Evolutionary conservation across 2,329 filamentous ascomycete species (phyloP), one percentile per base, ranked within the genome.

Genomic region (Hypoxylon sp.): DNA sequence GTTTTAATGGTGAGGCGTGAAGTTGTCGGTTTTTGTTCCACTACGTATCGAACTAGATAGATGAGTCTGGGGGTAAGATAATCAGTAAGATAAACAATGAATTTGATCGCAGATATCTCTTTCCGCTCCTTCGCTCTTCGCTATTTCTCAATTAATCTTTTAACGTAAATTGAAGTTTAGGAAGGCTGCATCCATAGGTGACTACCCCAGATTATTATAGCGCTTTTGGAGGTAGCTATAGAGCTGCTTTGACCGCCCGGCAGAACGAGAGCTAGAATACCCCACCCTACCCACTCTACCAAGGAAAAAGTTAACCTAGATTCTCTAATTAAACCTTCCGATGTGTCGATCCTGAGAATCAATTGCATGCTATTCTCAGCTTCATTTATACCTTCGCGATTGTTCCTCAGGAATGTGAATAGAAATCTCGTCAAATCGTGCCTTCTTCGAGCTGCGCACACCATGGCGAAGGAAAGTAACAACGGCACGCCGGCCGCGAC

Each of bases 401-500:
- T 54, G 24, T 17, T 47, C 9, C 33, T 57, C 9, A 66, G 70
- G 71, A 55, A 76, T 73, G 74, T 75, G 42, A 76, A 57, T 35
- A 66, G 67, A 63, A 14, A 54, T 17, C 14, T 69, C 5, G 19
- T 22, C 22, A 54, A 29, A 42, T 50, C 59, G 53, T 58, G 37
- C 37, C 62, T 69, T 52, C 51, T 47, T 33, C 71, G 59, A 71
- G 60, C 53, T 67, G 50, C 70, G 54, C 73, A 73, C 69, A 78
- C 63, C 61, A 78, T 78, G 76, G 61, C 70, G 33, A 73, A 71
- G 5, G 69, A 73, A 46, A 31, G 65, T 6, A 67, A 73, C 46
- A 71, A 72, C 22, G 58, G 61, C 42, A 52, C 75, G 48, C 63
- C 71, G 46, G 71, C 75, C 11, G 59, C 76, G 63, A 76, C 78